Evolutionary conservation across 345 rosid species (phyloP).

Genomic region (Citropsis articulata): DNA sequence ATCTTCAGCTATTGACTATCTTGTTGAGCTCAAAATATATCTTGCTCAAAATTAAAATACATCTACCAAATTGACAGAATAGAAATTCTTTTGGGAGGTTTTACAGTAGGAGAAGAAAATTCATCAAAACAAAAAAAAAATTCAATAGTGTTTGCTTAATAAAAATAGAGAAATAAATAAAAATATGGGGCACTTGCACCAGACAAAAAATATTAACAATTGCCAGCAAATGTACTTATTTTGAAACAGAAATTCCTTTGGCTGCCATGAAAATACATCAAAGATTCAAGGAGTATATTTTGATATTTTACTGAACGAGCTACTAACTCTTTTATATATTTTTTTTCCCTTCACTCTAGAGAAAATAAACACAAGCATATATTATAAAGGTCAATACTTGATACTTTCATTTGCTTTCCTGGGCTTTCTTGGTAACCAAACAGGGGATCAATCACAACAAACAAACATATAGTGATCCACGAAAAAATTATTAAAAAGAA

Average conservation of each 20-base stretch:
- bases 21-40: too few relatives aligned
- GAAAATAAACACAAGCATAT: background rate
- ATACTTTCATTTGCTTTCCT: background rate
- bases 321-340: background rate
- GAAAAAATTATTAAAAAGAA: background rate
- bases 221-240: background rate
- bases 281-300: background rate
- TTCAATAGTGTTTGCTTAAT: too few relatives aligned
- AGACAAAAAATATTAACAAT: background rate
- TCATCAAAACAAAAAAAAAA: background rate
- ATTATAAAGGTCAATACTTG: background rate
- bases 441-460: background rate
- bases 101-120: background rate
- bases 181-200: background rate
- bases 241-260: background rate
- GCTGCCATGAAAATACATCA: background rate
- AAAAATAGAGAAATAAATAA: background rate
- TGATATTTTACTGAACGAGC: background rate
- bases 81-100: background rate
- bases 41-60: too few relatives aligned
- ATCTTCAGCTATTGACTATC: too few relatives aligned
- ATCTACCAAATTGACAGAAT: background rate
- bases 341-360: background rate
- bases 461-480: background rate
- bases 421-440: slow-evolving; percentile 8